Evolutionary conservation across 768 basidiomycete genomes (phyloP), one percentile per base, ranked within the genome.

Genomic region (Naganishia vishniacii): DNA sequence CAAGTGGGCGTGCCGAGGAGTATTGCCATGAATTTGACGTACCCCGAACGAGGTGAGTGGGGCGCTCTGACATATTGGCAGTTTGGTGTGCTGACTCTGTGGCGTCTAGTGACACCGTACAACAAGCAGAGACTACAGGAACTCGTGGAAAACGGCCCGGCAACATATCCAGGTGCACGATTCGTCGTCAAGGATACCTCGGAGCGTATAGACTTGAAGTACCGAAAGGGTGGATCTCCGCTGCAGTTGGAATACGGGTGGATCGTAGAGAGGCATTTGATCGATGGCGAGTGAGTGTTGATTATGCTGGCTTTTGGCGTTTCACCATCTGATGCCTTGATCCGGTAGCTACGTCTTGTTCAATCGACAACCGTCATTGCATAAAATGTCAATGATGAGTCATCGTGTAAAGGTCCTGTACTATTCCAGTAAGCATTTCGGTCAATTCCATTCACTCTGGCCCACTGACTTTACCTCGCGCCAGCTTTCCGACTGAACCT

Each of bases 381-480:
- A 99, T 78, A 99, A 99, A 79, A 98, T 98, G 95, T 94, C 91
- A 82, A 98, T 98, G 95, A 98, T 98, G 95, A 89, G 89, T 78
- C 95, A 98, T 80, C 86, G 93, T 37, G 89, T 98, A 31, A 91
- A 88, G 72, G 80, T 98, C 65, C 95, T 98, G 92, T 89, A 90
- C 13, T 97, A 98, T 79, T 98, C 93, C 23, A 98, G 91, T 93
- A 72, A 77, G 91, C 83, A 8, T 13, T 51, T 31, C 15, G 31
- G 13, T 6, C 18, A n/a, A n/a, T n/a, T 12, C n/a, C 48, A 4
- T 48, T 3, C 11, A 23, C 23, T 31, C 6, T 32, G 40, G n/a
- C 31, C 16, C 18, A 20, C 42, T 37, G 23, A 45, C 5, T 5
- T 31, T 16, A 20, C 29, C 29, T 28, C 3, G 34, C 16, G 16